A percentile compares a stretch with the other conserved stretches of the same genome.
phyloP scores from a whole-genome alignment of 164 flowering plant species.

The Brasenia schreberi region DNA sequence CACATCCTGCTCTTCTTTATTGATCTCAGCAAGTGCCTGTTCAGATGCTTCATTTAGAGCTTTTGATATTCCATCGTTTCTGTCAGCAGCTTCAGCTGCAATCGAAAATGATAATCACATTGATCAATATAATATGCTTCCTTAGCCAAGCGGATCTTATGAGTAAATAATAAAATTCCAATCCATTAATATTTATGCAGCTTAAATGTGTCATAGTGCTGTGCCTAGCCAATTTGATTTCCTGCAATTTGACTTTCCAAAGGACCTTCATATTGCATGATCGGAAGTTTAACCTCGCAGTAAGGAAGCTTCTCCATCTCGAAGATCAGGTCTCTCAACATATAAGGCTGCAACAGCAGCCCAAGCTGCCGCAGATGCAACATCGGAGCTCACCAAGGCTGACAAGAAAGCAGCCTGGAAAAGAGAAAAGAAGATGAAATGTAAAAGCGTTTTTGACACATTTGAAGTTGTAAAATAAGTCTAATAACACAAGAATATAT shows the following conservation, averaged over 20 bases:
- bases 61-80: slow-evolving; percentile 18
- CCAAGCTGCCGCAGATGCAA: slow-evolving; percentile 71
- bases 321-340: slow-evolving; percentile 2
- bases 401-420: slow-evolving; percentile 86
- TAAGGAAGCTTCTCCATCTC: not conserved
- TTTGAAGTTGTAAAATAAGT: not conserved
- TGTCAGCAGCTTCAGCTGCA: slow-evolving; percentile 23
- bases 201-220: not conserved
- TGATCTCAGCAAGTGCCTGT: slow-evolving; percentile 32
- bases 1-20: slow-evolving; percentile 52
- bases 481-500: not conserved
- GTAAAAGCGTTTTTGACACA: not conserved
- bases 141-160: not conserved
- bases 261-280: slow-evolving; percentile 6
- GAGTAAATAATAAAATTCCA: not conserved
- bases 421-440: slow-evolving; percentile 2
- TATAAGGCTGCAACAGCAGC: slow-evolving; percentile 66
- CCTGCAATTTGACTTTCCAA: not conserved
- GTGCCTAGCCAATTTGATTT: not conserved
- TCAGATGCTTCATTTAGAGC: slow-evolving; percentile 19
- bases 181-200: not conserved
- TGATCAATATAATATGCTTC: not conserved
- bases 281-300: slow-evolving; percentile 10
- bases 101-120: not conserved
- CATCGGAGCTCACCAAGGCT: slow-evolving; percentile 66